Base-by-base conservation (phyloP, 1,284 basidiomycete species). In the Sphagnurus paluster region DNA sequence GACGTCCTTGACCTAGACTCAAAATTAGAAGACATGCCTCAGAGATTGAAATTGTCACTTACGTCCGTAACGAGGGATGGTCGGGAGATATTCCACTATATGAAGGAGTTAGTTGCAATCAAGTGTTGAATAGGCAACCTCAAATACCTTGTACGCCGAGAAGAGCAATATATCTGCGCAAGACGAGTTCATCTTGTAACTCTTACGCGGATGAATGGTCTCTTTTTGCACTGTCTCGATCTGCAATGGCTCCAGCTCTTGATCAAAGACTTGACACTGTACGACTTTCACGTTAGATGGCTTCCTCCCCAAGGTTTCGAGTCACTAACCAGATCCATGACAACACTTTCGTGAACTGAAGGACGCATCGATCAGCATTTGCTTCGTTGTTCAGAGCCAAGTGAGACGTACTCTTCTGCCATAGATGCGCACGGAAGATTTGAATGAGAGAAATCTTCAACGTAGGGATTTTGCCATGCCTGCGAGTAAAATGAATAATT, bases 141-240 rank as follows among this genome's bases (percentile, higher is more conserved):
- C 62, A 9, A 53, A 78, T n/a, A n/a, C 79, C 72, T 95, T 95
- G 74, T 94, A 93, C 2, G 91, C 90, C 19, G 95, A 97, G 80
- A 99, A 99, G 42, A 99, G 77, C 26, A 99, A 77, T 59, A 99
- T 95, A 64, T 99, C 97, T 47, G 96, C 96, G 55, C 90, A 92
- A 29, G 90, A 92, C 9, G 95, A 97, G 70, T 98, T 99, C 93
- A 99, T 98, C 80, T 98, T 98, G 83, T 99, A 99, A 77, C 93
- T 97, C 79, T 98, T 99, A 71, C 96, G 90, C 61, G 97, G 96
- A 68, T 92, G 96, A 56, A 99, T 98, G 0, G 96, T 98, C 71
- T 99, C 96, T 73, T 99, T 99, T 68, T 99, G 97, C 1, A 99
- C 97, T 0, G 95, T 98, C 76, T 99, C 97, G 62, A 99, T 99